phyloP scores from a whole-genome alignment of 2,329 filamentous ascomycete species.

The Arthrobotrys megalospora region DNA sequence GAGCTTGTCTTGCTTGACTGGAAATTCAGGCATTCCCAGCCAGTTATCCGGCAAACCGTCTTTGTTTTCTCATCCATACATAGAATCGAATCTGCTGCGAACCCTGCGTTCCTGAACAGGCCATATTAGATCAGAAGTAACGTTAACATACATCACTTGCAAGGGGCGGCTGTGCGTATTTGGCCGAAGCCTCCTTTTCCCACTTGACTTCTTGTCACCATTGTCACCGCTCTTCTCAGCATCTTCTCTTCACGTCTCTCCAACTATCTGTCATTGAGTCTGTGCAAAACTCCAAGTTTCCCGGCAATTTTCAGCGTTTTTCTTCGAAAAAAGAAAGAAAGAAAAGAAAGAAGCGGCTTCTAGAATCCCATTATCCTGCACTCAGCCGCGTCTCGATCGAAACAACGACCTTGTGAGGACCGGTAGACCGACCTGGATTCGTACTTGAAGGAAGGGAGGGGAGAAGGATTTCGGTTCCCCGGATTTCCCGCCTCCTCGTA shows the following conservation, averaged over 20 bases:
- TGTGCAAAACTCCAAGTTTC: conserved; percentile 6
- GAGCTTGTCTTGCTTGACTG: conserved; percentile 21
- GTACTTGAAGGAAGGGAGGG: conserved; percentile 11
- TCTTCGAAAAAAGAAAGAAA: not conserved
- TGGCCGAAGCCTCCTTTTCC: conserved; percentile 50
- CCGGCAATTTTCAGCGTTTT: conserved; percentile 5
- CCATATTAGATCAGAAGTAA: conserved; percentile 29
- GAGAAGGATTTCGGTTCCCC: conserved; percentile 24
- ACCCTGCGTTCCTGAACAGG: conserved; percentile 15
- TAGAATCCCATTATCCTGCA: not conserved
- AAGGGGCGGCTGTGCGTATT: conserved; percentile 59
- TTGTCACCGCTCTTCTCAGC: conserved; percentile 7
- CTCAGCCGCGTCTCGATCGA: conserved; percentile 20
- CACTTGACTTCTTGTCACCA: conserved; percentile 21
- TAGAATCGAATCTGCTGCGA: conserved; percentile 10
- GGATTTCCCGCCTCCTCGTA: conserved; percentile 36
- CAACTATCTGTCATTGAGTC: conserved; percentile 10
- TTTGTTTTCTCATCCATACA: conserved; percentile 10
- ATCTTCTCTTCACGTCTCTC: conserved; percentile 7
- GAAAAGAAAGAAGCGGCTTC: not conserved
- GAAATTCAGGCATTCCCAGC: conserved; percentile 9
- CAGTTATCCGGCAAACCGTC: conserved; percentile 12
- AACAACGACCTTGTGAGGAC: conserved; percentile 18
- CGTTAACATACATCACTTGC: conserved; percentile 38
- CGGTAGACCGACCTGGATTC: conserved; percentile 17